phyloP scores from a whole-genome alignment of 345 rosid species.

The Cardamine resedifolia region DNA sequence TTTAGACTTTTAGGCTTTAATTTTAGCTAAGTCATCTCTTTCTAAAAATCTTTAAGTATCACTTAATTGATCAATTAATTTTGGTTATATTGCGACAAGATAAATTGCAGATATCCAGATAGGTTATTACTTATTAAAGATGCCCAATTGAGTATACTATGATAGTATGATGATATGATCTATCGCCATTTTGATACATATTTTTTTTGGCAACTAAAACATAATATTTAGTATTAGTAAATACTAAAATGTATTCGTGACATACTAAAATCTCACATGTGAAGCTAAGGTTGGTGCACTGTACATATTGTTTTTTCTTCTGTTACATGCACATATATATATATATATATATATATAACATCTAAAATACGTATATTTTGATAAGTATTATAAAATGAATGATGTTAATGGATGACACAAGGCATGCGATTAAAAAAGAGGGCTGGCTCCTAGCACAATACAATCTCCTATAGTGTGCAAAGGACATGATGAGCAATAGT shows the following conservation, averaged over 20 bases:
- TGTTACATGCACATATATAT: constrained; percentile 7
- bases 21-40: not conserved
- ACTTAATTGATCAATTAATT: not conserved
- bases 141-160: not conserved
- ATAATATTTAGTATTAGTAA: not conserved
- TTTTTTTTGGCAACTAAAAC: not conserved
- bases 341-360: not conserved
- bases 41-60: not conserved
- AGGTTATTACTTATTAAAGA: not conserved
- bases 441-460: constrained; percentile 41
- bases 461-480: constrained; percentile 38
- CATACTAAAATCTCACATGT: constrained; percentile 16
- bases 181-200: not conserved
- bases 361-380: not conserved
- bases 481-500: constrained; percentile 33
- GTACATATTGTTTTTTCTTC: not conserved
- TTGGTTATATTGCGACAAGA: constrained; percentile 3
- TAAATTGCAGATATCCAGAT: not conserved
- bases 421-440: constrained; percentile 38
- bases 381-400: constrained; percentile 7
- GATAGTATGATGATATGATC: not conserved
- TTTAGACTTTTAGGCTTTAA: too few species aligned
- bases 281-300: constrained; percentile 23
- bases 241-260: not conserved
- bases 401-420: constrained; percentile 42